Evolutionary conservation across 2,329 filamentous ascomycete species (phyloP), one percentile per base, ranked within the genome.

Genomic region (Colletotrichum cereale): DNA sequence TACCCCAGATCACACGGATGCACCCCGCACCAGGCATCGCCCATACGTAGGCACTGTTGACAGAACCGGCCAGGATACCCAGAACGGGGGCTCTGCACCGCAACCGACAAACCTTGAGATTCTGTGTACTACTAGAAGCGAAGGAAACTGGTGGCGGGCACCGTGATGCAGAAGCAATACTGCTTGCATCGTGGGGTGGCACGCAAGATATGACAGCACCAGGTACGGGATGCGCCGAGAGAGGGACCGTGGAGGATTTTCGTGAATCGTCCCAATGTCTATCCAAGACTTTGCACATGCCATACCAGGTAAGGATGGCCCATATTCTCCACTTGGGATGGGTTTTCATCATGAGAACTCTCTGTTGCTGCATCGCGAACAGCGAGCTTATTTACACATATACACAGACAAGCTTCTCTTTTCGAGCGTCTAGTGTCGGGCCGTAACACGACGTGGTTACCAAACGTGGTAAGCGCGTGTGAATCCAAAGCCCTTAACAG

Each of bases 1-100:
- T 69, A 69, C 69, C 68, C 68, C 68, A 63, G 68, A 71, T 71
- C 68, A 68, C 65, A 68, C 65, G 57, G 65, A 57, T 71, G 68
- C 68, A 71, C 68, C 69, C 69, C 69, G 53, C 69, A 72, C 53
- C 65, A 57, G 53, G 21, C 42, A 57, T 62, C 36, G 55, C 52
- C 68, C 57, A 63, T 58, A 63, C 29, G 8, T 71, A 42, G 53
- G 48, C 26, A 29, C 44, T 53, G 65, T 69, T 40, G n/a, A 63
- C 31, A 60, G 42, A 38, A 38, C 56, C 65, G 65, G 69, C 60
- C 58, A 53, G 53, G 52, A 63, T 64, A 53, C 55, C 65, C 53
- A 67, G 65, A 71, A 71, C 47, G 53, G 66, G 69, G 66, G 42
- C 55, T 62, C 36, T 69, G 58, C 38, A 48, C 69, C 69, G 69